phyloP scores from a whole-genome alignment of 306 rosid species.

The Medicago ruthenica region DNA sequence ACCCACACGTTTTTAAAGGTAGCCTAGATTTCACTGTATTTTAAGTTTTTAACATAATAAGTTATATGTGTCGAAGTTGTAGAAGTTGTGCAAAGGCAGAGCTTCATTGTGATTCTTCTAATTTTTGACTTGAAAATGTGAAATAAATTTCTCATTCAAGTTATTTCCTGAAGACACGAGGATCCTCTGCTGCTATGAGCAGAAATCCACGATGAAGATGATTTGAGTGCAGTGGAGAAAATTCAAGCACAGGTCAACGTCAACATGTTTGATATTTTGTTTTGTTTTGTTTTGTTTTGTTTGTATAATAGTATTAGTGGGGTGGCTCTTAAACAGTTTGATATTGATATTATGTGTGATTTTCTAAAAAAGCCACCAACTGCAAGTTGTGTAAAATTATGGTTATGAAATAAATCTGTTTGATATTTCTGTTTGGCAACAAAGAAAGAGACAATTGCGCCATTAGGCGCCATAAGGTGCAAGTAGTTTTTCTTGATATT shows the following conservation, averaged over 20 bases:
- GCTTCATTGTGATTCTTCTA: constrained; percentile 38
- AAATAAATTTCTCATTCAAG: constrained; percentile 1
- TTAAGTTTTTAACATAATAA: too few species aligned
- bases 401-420: not conserved
- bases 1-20: too few species aligned
- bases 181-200: constrained; percentile 56
- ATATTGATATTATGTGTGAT: not conserved
- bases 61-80: constrained; percentile 38
- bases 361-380: not conserved
- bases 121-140: constrained; percentile 20
- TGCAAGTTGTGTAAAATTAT: constrained; percentile 8
- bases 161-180: constrained; percentile 65
- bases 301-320: not conserved
- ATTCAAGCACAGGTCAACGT: constrained; percentile 39
- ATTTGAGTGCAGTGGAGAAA: constrained; percentile 42
- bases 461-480: not conserved
- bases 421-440: not conserved
- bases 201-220: constrained; percentile 52
- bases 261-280: constrained; percentile 50
- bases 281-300: not conserved
- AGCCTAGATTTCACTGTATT: too few species aligned
- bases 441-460: constrained; percentile 5
- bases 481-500: constrained; percentile 23
- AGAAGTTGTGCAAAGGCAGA: constrained; percentile 61
- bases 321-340: not conserved